Evolutionary conservation across 129 eudicot species (phyloP), one percentile per base, ranked within the genome.

Genomic region (Chrysanthemum lavandulifolium): DNA sequence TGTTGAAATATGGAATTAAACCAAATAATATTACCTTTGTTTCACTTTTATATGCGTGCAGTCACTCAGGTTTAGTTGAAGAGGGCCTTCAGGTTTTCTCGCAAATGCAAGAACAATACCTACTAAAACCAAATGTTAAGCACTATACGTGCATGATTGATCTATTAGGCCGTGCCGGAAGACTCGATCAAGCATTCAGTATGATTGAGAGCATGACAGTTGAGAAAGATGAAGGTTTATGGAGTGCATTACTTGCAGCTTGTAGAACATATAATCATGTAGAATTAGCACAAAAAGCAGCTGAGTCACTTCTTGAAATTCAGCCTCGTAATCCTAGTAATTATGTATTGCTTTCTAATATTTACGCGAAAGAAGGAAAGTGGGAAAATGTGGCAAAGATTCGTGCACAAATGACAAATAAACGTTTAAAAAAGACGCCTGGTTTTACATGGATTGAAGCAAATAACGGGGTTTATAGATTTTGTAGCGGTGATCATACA

Each of bases 361-460:
- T 91, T 31, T 89, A 85, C 64, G 88, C 92, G 29, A 86, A 86
- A 78, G 91, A 83, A 55, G 88, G 88, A 1, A 80, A 71, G 76
- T 88, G 95, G 97, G 86, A 80, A 67, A 88, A 91, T 15, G 86
- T 88, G 78, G 86, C 86, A 4, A 79, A 80, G 67, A 76, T 88
- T 51, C 86, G 96, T 43, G 76, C 78, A 62, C 74, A 76, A 27
- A 88, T 91, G 97, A 81, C 69, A 21, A 73, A 57, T 23, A 76
- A 64, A 61, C 78, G 75, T 48, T 76, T 88, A 23, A 91, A 83
- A 86, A 91, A 91, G 68, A 74, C 86, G 6, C 88, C 92, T 0
- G 92, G 96, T 25, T 86, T 87, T 81, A 91, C 90, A 16, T 88
- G 92, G 97, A 82, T 86, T n/a, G 92, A 88, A 65, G 85, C 76